A percentile compares a stretch with the other conserved stretches of the same genome.
phyloP scores from a whole-genome alignment of 2,329 filamentous ascomycete genomes.

The Nigrospora osmanthi region DNA sequence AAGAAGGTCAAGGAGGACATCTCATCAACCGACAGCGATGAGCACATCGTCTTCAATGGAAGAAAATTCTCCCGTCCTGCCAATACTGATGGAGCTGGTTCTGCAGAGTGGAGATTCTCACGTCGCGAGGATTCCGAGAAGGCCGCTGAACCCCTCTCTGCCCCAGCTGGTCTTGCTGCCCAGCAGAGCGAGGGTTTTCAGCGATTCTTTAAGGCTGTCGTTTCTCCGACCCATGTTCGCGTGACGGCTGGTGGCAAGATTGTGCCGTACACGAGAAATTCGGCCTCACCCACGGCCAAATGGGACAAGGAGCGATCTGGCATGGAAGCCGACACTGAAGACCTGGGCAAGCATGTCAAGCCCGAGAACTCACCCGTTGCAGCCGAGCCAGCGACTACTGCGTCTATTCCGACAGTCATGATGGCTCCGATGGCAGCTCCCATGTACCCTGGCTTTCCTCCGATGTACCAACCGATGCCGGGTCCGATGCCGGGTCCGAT shows the following conservation, averaged over 20 bases:
- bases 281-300: conserved; percentile 44
- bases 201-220: conserved; percentile 60
- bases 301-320: conserved; percentile 32
- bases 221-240: conserved; percentile 58
- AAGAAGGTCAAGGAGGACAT: conserved; percentile 25
- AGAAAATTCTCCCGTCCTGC: conserved; percentile 18
- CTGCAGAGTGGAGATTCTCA: conserved; percentile 32
- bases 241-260: conserved; percentile 61
- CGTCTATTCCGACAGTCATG: background rate
- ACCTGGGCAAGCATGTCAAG: background rate
- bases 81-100: conserved; percentile 3
- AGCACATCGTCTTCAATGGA: conserved; percentile 28
- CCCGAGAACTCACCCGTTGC: background rate
- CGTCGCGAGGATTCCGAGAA: conserved; percentile 36
- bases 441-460: conserved; percentile 9
- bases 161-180: conserved; percentile 41
- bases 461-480: conserved; percentile 16
- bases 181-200: conserved; percentile 60
- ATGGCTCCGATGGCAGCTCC: conserved; percentile 11
- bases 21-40: conserved; percentile 23
- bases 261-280: conserved; percentile 53
- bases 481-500: conserved; percentile 19
- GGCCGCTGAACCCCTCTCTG: conserved; percentile 39
- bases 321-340: conserved; percentile 10
- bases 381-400: background rate